Conservation (phyloP, 2,329 filamentous ascomycete genomes). For the Sporothrix humicola region DNA sequence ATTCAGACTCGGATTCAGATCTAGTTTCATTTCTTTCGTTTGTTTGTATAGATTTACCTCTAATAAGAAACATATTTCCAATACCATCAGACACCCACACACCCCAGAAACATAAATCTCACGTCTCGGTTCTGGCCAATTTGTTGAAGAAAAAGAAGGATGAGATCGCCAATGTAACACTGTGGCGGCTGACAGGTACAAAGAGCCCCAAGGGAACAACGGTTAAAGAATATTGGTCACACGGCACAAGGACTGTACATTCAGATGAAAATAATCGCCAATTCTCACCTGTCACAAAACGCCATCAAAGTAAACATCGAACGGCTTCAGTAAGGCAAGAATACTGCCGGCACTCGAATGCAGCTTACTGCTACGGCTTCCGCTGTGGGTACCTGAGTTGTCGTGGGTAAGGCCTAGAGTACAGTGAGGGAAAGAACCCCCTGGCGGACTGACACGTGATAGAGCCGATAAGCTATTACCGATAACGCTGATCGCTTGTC, state of each 20-base stretch:
- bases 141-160: background rate
- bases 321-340: background rate
- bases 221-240: background rate
- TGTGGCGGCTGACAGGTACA: background rate
- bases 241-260: background rate
- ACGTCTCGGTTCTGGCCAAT: background rate
- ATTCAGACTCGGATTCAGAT: background rate
- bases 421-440: background rate
- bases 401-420: too few relatives aligned
- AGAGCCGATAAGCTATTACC: background rate
- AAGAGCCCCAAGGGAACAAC: background rate
- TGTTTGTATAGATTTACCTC: background rate
- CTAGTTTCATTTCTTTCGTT: background rate
- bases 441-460: slow-evolving; percentile 12
- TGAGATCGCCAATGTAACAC: background rate
- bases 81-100: background rate
- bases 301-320: background rate
- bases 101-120: background rate
- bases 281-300: background rate
- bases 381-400: slow-evolving; percentile 4
- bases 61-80: background rate
- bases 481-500: slow-evolving; percentile 1
- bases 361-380: background rate
- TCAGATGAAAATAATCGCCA: too few relatives aligned
- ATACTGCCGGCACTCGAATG: background rate